These are phyloP conservation scores for Ambrosiella beaveri DNA, from an alignment of 2,329 filamentous ascomycete species.

Conservation along the genomic window DNA sequence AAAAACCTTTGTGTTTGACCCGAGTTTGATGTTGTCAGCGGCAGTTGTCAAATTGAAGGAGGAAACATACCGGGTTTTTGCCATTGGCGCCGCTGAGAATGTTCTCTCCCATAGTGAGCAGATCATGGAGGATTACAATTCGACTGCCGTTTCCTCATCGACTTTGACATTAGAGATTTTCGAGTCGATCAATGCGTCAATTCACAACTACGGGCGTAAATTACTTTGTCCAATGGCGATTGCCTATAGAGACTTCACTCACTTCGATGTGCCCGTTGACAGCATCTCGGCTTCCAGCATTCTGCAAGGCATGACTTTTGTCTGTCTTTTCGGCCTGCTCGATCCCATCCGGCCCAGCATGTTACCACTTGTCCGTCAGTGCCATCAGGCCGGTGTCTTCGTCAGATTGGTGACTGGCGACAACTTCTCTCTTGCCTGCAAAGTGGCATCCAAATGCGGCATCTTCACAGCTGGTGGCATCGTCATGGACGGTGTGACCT, in stretches of 20 bases:
- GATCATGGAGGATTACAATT: conserved; percentile 25
- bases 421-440: conserved; percentile 27
- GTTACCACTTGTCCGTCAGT: conserved; percentile 42
- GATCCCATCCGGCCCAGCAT: conserved; percentile 49
- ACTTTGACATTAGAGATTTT: conserved; percentile 20
- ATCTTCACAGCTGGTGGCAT: conserved; percentile 44
- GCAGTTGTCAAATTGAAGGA: conserved; percentile 30
- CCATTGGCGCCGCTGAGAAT: conserved; percentile 42
- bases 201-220: conserved; percentile 40
- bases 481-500: conserved; percentile 38
- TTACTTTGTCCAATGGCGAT: conserved; percentile 51
- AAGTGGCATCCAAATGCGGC: conserved; percentile 30
- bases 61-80: conserved; percentile 31
- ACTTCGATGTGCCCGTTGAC: conserved; percentile 19
- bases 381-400: conserved; percentile 46
- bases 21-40: conserved; percentile 38
- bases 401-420: conserved; percentile 46
- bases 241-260: conserved; percentile 48
- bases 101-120: conserved; percentile 29
- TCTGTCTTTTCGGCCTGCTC: conserved; percentile 43
- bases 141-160: conserved; percentile 12
- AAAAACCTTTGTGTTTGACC: conserved; percentile 37
- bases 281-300: conserved; percentile 18
- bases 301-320: conserved; percentile 21
- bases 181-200: conserved; percentile 20